Base-by-base conservation (phyloP, 106 monocot genomes). In the Phalaenopsis aphrodite region DNA sequence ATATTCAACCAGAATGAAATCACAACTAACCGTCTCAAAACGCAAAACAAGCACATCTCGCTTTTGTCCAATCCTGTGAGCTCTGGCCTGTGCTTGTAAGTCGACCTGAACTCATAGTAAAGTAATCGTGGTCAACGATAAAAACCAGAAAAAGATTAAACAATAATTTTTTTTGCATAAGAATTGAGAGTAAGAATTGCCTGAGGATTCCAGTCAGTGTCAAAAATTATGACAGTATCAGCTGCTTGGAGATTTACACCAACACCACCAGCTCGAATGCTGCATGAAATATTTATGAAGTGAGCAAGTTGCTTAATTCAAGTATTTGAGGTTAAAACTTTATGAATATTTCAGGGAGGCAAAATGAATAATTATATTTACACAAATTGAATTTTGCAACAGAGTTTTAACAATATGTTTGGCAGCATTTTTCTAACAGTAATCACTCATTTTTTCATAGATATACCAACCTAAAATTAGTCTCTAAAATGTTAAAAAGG, bases 191-290 rank as follows among this genome's bases (percentile, higher is more conserved):
- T 73, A 30, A 67, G 55, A 65, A 68, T 87, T 95, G 84, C 98
- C 98, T 99, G 98, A 80, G 98, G 98, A 80, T 99, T 99, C 98
- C 98, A 99, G 75, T 99, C 98, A 74, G 98, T 99, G 66, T 99
- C 98, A 86, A 99, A 99, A 81, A 99, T 99, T 55, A 99, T 94
- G 65, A 99, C 98, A 79, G 98, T 99, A 85, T 99, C 98, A 78
- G 98, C 98, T 83, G 98, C 98, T 86, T 99, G 98, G 85, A 99
- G 94, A 87, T 99, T 99, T 57, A 99, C 98, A 18, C 98, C 98
- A 84, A 99, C 98, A 45, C 98, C 98, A 77, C 98, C 98, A 80
- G 98, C 98, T 79, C 98, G 98, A 81, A 99, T 99, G 78, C 98
- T 99, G 85, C 41, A 24, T 86, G n/a, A 83, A 80, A 77, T 69